Percentiles rank a stretch among this genome's conserved stretches.
phyloP scores from a whole-genome alignment of 495 filamentous ascomycete genomes.

The Talaromyces adpressus region DNA sequence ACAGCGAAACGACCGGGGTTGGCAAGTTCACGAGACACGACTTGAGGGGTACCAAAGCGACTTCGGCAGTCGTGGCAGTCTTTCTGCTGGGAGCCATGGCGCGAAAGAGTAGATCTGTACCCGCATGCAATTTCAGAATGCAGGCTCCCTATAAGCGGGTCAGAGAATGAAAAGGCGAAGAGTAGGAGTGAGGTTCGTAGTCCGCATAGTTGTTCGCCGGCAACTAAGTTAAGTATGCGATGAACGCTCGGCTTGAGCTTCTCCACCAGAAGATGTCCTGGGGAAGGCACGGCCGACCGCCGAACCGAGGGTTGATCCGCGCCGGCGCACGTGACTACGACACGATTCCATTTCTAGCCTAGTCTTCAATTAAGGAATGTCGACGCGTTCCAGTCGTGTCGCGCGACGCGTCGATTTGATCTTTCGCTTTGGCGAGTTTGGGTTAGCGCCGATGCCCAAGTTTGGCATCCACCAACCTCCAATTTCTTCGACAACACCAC shows the following conservation, averaged over 20 bases:
- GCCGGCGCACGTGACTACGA: conserved; percentile 16
- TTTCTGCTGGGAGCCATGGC: conserved; percentile 58
- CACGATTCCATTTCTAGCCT: conserved; percentile 8
- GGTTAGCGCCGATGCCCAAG: conserved; percentile 7
- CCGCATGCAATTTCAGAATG: neutral
- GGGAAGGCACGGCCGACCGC: conserved; percentile 16
- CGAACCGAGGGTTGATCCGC: conserved; percentile 31
- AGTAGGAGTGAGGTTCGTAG: neutral
- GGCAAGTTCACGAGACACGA: conserved; percentile 94
- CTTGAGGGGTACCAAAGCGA: conserved; percentile 76
- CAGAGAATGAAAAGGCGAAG: neutral
- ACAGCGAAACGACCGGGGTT: conserved; percentile 68
- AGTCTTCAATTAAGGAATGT: neutral
- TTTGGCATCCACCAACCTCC: conserved; percentile 7
- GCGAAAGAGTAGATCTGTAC: neutral
- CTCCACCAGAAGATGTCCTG: conserved; percentile 31
- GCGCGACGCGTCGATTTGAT: conserved; percentile 10
- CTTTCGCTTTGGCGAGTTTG: conserved; percentile 3
- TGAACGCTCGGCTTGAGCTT: conserved; percentile 58
- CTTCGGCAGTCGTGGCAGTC: conserved; percentile 63
- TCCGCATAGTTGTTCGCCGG: conserved; percentile 1
- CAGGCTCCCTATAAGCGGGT: neutral
- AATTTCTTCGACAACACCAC: conserved; percentile 2
- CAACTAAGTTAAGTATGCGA: conserved; percentile 38
- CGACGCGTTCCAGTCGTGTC: conserved; percentile 9